Evolutionary conservation across 2,329 filamentous ascomycete species (phyloP).

Genomic region (Xylariaceae sp.): DNA sequence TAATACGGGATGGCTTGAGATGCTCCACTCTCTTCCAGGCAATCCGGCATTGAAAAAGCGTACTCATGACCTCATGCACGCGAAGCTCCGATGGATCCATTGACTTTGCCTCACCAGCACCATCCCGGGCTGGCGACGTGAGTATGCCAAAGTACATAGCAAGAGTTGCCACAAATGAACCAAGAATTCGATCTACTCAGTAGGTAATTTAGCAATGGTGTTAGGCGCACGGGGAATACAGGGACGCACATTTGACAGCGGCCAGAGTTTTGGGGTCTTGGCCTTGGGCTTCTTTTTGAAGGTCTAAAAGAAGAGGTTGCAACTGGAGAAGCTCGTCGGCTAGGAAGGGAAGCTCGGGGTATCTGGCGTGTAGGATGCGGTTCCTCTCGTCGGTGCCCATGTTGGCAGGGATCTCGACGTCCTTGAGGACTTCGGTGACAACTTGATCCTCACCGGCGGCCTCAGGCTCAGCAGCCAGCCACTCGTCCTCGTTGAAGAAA

Average conservation of each 20-base stretch:
- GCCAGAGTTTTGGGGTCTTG: constrained; percentile 53
- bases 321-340: constrained; percentile 76
- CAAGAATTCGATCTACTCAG: constrained; percentile 61
- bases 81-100: constrained; percentile 76
- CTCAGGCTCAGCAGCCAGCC: constrained; percentile 60
- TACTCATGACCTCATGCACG: constrained; percentile 89
- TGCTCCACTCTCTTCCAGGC: constrained; percentile 75
- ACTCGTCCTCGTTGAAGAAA: constrained; percentile 90
- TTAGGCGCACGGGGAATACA: background rate
- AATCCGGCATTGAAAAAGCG: constrained; percentile 72
- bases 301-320: constrained; percentile 60
- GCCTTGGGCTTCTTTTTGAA: constrained; percentile 57
- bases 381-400: constrained; percentile 74
- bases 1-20: constrained; percentile 49
- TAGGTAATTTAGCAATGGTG: background rate
- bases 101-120: constrained; percentile 52
- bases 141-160: constrained; percentile 93
- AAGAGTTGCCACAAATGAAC: constrained; percentile 81
- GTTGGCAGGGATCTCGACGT: constrained; percentile 75
- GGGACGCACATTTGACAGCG: constrained; percentile 56
- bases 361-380: constrained; percentile 73
- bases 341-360: constrained; percentile 89
- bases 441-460: constrained; percentile 53
- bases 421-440: constrained; percentile 84
- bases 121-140: constrained; percentile 71